Conservation (phyloP, 1,284 basidiomycete species). For the Flammula alnicola region DNA sequence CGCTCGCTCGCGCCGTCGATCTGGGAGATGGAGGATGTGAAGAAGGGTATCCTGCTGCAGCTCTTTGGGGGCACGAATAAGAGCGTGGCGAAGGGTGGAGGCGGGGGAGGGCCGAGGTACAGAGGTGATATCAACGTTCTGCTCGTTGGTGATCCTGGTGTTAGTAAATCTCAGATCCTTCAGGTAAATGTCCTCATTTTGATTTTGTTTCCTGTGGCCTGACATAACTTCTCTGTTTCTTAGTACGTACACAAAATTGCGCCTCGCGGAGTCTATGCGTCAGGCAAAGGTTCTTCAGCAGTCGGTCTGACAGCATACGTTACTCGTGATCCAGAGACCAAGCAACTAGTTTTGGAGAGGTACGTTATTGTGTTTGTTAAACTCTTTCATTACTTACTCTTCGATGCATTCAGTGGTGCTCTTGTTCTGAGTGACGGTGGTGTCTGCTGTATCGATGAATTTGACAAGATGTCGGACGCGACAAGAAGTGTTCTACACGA, state of each 20-base stretch:
- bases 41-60: slow-evolving; percentile 96
- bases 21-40: slow-evolving; percentile 99
- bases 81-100: slow-evolving; percentile 89
- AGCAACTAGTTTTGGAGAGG: slow-evolving; percentile 97
- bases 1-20: slow-evolving; percentile 92
- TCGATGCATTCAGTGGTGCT: slow-evolving; percentile 70
- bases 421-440: slow-evolving; percentile 97
- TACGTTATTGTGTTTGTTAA: slow-evolving; percentile 35
- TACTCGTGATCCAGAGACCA: slow-evolving; percentile 96
- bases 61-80: slow-evolving; percentile 99
- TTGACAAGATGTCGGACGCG: slow-evolving; percentile 99
- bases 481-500: slow-evolving; percentile 97
- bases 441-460: slow-evolving; percentile 99
- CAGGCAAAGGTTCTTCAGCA: slow-evolving; percentile 98
- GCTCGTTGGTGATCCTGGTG: slow-evolving; percentile 97
- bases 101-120: slow-evolving; percentile 94
- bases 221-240: slow-evolving; percentile 4
- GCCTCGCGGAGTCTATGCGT: slow-evolving; percentile 95
- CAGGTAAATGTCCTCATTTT: slow-evolving; percentile 57
- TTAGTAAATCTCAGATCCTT: slow-evolving; percentile 95
- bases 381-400: not conserved
- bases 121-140: slow-evolving; percentile 98
- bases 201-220: slow-evolving; percentile 3
- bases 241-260: slow-evolving; percentile 99
- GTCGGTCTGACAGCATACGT: slow-evolving; percentile 99